Percentiles rank a stretch among this genome's conserved stretches.
These are phyloP conservation scores for Nakaseomyces glabratus DNA, from an alignment of 1,139 yeast species.

Conservation along the genomic window DNA sequence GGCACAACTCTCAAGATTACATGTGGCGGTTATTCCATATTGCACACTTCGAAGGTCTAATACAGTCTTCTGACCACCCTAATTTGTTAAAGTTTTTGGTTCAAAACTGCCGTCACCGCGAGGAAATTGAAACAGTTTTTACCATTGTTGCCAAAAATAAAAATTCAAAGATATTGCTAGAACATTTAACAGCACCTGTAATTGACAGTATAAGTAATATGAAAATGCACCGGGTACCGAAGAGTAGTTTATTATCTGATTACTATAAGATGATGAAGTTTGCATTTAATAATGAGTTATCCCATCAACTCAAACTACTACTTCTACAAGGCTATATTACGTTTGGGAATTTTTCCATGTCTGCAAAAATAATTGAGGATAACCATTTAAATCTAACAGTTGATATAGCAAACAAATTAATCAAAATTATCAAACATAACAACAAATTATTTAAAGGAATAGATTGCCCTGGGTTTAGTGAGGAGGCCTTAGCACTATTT, in stretches of 20 bases:
- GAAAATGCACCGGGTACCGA: not conserved
- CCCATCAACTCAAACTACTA: too few species aligned
- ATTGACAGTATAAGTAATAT: not conserved
- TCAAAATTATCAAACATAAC: too few species aligned
- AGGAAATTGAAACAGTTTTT: slow-evolving; percentile 12
- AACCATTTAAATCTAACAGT: not conserved
- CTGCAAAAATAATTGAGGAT: slow-evolving; percentile 2
- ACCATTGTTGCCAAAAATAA: not conserved
- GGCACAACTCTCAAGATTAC: slow-evolving; percentile 8
- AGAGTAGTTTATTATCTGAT: not conserved
- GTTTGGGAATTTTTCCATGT: slow-evolving; percentile 5
- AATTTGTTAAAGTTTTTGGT: slow-evolving; percentile 13
- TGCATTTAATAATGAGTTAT: too few species aligned
- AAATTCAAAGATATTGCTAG: not conserved
- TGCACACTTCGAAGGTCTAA: slow-evolving; percentile 16
- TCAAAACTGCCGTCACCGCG: slow-evolving; percentile 18
- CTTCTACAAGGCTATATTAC: slow-evolving; percentile 2
- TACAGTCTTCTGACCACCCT: slow-evolving; percentile 13
- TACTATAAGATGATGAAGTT: too few species aligned
- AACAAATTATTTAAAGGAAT: too few species aligned
- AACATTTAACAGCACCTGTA: not conserved
- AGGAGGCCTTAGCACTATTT: too few species aligned
- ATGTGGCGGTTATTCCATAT: slow-evolving; percentile 9
- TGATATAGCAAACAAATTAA: too few species aligned
- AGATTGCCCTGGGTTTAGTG: too few species aligned